Percentiles rank a stretch among this genome's conserved stretches.
These are phyloP conservation scores for Knoxia roxburghii DNA, from an alignment of 257 asterid genomes.

Conservation along the genomic window DNA sequence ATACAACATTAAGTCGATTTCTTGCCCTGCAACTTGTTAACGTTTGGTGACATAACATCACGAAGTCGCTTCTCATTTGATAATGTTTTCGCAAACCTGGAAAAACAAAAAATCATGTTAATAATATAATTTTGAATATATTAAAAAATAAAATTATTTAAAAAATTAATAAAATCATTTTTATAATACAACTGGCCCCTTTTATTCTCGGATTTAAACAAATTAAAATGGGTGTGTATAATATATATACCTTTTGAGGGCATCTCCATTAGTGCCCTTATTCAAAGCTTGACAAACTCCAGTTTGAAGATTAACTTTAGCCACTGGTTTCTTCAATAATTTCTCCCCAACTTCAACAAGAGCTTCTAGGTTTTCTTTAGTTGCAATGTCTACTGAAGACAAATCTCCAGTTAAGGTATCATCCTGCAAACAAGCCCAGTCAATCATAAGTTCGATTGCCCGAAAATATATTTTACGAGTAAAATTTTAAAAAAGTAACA, in stretches of 20 bases:
- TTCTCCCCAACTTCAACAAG: slow-evolving; percentile 31
- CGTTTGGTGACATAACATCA: slow-evolving; percentile 1
- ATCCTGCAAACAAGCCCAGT: slow-evolving; percentile 26
- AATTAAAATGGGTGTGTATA: no score
- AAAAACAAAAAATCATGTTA: no score
- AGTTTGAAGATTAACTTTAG: slow-evolving; percentile 34
- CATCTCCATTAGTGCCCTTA: slow-evolving; percentile 33
- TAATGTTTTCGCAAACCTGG: slow-evolving; percentile 10
- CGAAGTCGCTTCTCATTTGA: slow-evolving; percentile 17
- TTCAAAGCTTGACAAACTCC: slow-evolving; percentile 24
- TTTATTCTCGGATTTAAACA: no score
- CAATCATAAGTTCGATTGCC: no score
- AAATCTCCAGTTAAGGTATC: slow-evolving; percentile 30
- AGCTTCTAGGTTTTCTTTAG: slow-evolving; percentile 30
- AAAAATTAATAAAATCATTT: no score
- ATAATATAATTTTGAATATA: no score
- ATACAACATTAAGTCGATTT: neutral
- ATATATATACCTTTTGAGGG: slow-evolving; percentile 22
- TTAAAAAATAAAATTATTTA: no score
- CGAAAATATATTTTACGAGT: no score
- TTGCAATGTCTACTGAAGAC: slow-evolving; percentile 39
- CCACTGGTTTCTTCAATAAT: slow-evolving; percentile 35
- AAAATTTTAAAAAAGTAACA: no score
- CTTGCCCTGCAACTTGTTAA: neutral
- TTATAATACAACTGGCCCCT: no score